Evolutionary conservation across 1,284 basidiomycete species (phyloP), one percentile per base, ranked within the genome.

Genomic region (Gymnopus androsaceus): DNA sequence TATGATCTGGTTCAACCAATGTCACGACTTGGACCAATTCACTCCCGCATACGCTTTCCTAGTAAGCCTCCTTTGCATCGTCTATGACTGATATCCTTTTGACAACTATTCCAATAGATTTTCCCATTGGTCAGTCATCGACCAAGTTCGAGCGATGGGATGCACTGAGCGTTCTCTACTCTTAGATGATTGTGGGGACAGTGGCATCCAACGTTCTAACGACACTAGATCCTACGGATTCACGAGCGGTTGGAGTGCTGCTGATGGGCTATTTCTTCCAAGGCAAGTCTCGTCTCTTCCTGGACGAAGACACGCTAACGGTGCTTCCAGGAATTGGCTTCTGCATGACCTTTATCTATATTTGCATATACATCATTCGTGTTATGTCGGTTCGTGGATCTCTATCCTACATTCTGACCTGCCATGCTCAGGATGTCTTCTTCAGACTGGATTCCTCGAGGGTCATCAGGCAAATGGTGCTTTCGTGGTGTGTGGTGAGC

Each of bases 301-400:
- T 41, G 14, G 40, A 14, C 53, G 49, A 57, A 50, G 45, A 45
- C 14, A 50, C 52, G 54, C n/a, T 46, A 46, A 25, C 44, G 15
- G 25, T 27, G 34, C 42, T 17, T 38, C 41, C 21, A 76, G 75
- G 76, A 9, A 66, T 78, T 23, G 77, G 78, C 7, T 78, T 77
- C 67, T 79, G 79, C 67, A 75, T 80, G 72, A 79, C 77, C 12
- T 76, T 78, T 64, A 76, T 79, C 63, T 80, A 80, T 58, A 74
- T 80, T 46, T 76, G 75, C 64, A 78, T 80, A 50, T 80, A 79
- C 60, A 70, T 80, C 56, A 75, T 76, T 58, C 75, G 76, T n/a
- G 72, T 79, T 31, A 77, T 78, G 67, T 76, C 68, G 56, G 75
- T 77, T 63, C 37, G 70, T 63, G n/a, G 25, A 1, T 19, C 6